These are phyloP conservation scores for Teratosphaeria gauchensis DNA, from an alignment of 2,329 filamentous ascomycete species.

Conservation along the genomic window DNA sequence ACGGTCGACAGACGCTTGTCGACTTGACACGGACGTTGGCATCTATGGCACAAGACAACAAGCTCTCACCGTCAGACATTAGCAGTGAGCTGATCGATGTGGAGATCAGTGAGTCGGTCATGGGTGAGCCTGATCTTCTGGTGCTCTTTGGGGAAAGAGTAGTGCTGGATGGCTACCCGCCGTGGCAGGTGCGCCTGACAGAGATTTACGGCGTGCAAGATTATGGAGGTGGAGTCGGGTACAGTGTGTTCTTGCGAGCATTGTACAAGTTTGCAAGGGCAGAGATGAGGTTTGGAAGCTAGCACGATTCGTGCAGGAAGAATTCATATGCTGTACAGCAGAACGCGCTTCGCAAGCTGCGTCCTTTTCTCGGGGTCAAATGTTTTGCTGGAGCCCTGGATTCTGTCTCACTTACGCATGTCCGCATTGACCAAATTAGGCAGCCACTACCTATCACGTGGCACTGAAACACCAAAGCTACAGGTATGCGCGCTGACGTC, in stretches of 20 bases:
- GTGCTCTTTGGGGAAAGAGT: slow-evolving; percentile 79
- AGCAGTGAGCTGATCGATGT: slow-evolving; percentile 78
- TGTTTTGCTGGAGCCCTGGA: not conserved
- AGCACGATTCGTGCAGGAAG: not conserved
- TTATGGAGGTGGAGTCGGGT: slow-evolving; percentile 57
- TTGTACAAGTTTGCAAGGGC: slow-evolving; percentile 77
- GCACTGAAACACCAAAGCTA: not conserved
- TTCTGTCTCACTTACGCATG: not conserved
- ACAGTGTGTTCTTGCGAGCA: slow-evolving; percentile 83
- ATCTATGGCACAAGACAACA: slow-evolving; percentile 87
- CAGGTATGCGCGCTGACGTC: not conserved
- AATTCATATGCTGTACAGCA: not conserved
- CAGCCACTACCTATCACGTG: not conserved
- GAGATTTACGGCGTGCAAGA: slow-evolving; percentile 67
- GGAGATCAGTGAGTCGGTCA: slow-evolving; percentile 68
- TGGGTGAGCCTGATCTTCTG: slow-evolving; percentile 81
- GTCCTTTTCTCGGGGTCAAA: not conserved
- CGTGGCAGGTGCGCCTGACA: slow-evolving; percentile 89
- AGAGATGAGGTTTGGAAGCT: slow-evolving; percentile 35
- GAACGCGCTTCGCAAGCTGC: not conserved
- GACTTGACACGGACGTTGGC: slow-evolving; percentile 90
- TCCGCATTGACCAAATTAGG: not conserved
- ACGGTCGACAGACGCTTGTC: slow-evolving; percentile 87
- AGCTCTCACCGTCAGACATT: slow-evolving; percentile 73
- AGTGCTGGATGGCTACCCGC: slow-evolving; percentile 82